Evolutionary conservation across 441 rosid genomes (phyloP).

Genomic region (Gossypium aridum): DNA sequence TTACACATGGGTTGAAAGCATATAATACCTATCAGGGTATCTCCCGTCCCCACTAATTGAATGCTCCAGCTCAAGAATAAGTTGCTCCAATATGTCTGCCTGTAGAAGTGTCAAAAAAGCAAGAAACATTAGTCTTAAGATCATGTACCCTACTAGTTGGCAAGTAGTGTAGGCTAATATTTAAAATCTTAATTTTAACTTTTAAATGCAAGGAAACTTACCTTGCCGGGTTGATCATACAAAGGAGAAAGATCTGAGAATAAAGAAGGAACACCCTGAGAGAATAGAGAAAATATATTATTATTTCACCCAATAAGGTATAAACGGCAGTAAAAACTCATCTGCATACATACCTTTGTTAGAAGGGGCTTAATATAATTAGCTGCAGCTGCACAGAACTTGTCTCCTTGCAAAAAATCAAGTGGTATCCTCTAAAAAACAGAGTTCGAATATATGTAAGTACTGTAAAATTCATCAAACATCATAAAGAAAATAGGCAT

Average conservation of each 20-base stretch:
- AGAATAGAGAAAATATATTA: constrained; percentile 21
- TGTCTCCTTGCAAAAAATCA: constrained; percentile 89
- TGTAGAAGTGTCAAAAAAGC: constrained; percentile 27
- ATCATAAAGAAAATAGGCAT: not conserved
- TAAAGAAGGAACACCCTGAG: constrained; percentile 95
- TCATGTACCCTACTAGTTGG: constrained; percentile 5
- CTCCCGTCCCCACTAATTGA: constrained; percentile 62
- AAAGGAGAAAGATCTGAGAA: constrained; percentile 96
- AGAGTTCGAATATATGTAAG: constrained; percentile 9
- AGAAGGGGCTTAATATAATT: constrained; percentile 78
- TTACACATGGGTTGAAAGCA: constrained; percentile 11
- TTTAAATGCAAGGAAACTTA: constrained; percentile 23
- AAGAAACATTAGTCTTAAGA: constrained; percentile 1
- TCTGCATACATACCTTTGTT: constrained; percentile 54
- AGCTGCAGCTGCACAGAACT: constrained; percentile 74
- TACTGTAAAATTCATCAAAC: not conserved
- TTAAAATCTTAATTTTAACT: not conserved
- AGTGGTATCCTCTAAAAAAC: constrained; percentile 81
- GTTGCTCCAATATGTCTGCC: constrained; percentile 89
- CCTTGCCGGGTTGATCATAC: constrained; percentile 84
- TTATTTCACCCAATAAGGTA: constrained; percentile 8
- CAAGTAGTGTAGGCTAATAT: constrained; percentile 1
- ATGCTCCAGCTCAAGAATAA: constrained; percentile 82
- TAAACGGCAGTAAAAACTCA: not conserved
- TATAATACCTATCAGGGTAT: constrained; percentile 76